Conservation (phyloP, 352 stramenopile genomes). For the Globisporangium barbulae region DNA sequence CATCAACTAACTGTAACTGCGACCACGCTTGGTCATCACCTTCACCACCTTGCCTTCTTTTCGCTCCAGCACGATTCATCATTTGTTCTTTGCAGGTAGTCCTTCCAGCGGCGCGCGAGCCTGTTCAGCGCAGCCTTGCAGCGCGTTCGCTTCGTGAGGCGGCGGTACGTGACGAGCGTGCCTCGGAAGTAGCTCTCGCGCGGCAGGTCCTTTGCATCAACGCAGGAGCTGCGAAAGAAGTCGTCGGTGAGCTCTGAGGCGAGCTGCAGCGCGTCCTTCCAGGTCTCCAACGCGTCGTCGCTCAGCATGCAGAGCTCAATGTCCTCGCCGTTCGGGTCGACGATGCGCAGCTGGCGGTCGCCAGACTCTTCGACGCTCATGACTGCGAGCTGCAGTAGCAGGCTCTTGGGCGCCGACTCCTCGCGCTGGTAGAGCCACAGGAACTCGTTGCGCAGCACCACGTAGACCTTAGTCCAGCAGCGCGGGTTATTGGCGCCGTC, state of each 20-base stretch:
- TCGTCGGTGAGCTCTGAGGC: conserved; percentile 32
- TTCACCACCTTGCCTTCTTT: no score
- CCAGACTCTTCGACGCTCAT: conserved; percentile 33
- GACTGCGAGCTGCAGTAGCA: conserved; percentile 56
- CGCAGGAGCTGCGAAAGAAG: conserved; percentile 35
- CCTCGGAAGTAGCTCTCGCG: conserved; percentile 43
- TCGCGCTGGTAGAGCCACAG: conserved; percentile 53
- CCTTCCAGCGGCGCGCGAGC: conserved; percentile 20
- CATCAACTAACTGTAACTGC: not conserved
- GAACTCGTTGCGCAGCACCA: conserved; percentile 47
- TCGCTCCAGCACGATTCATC: not conserved
- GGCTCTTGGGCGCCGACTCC: conserved; percentile 24
- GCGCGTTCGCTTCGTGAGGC: conserved; percentile 30
- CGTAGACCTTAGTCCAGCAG: conserved; percentile 72
- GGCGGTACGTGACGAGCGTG: conserved; percentile 38
- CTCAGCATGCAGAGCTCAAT: conserved; percentile 40
- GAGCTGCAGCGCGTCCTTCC: conserved; percentile 34
- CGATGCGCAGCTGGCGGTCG: conserved; percentile 32
- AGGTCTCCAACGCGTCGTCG: conserved; percentile 24
- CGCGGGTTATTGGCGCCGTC: conserved; percentile 29
- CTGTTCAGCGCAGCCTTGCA: conserved; percentile 33
- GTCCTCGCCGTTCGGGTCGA: conserved; percentile 45
- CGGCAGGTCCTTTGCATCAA: conserved; percentile 35
- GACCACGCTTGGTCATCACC: not conserved
- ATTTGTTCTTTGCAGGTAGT: not conserved